These are phyloP conservation scores for Tricholoma furcatifolium DNA, from an alignment of 768 basidiomycete species.

Conservation along the genomic window DNA sequence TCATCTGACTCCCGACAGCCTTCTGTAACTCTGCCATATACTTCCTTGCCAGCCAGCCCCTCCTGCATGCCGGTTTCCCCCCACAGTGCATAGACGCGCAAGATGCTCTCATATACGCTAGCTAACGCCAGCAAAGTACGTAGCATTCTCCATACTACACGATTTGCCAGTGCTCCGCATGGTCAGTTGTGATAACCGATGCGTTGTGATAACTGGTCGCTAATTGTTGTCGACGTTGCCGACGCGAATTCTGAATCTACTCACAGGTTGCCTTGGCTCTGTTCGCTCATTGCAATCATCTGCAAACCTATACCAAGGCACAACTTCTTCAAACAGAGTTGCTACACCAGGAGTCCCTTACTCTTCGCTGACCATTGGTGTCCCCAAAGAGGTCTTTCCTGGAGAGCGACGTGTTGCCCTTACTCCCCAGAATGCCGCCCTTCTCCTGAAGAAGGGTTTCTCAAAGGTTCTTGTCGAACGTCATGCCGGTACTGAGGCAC, in stretches of 20 bases:
- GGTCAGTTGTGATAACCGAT: conserved; percentile 14
- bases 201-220: neutral
- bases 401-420: conserved; percentile 80
- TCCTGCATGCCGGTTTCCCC: conserved; percentile 10
- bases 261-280: conserved; percentile 19
- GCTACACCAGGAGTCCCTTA: conserved; percentile 52
- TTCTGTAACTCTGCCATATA: neutral
- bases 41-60: neutral
- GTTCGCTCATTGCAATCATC: conserved; percentile 33
- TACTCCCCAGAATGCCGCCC: conserved; percentile 73
- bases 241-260: neutral
- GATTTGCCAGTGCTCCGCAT: conserved; percentile 5
- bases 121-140: conserved; percentile 24
- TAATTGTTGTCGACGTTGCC: conserved; percentile 1
- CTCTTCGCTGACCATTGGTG: conserved; percentile 69
- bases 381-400: conserved; percentile 74
- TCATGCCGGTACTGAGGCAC: conserved; percentile 67
- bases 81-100: conserved; percentile 11
- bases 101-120: conserved; percentile 31
- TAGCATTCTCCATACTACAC: conserved; percentile 15
- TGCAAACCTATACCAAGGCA: conserved; percentile 21
- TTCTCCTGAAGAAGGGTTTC: conserved; percentile 85
- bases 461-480: conserved; percentile 68
- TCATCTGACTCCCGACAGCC: neutral
- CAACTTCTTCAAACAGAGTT: conserved; percentile 26